phyloP scores from a whole-genome alignment of 306 rosid species.

The Lablab purpureus region DNA sequence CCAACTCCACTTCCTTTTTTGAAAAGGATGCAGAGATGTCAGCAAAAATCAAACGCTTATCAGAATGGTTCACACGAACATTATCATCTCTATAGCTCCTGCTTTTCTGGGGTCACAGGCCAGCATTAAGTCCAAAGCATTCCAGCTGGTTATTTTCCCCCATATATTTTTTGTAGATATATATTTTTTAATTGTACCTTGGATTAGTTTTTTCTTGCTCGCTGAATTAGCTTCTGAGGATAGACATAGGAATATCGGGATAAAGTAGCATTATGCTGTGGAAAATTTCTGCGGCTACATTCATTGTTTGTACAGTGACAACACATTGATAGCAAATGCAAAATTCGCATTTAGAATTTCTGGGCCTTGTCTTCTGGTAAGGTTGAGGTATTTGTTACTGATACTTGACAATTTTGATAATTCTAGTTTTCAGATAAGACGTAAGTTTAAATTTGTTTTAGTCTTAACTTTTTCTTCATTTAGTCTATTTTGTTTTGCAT shows the following conservation, averaged over 20 bases:
- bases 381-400: conserved; percentile 7
- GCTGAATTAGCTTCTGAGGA: conserved; percentile 39
- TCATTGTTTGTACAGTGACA: conserved; percentile 75
- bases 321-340: conserved; percentile 52
- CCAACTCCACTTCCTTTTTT: conserved; percentile 63
- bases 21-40: conserved; percentile 69
- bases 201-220: conserved; percentile 38
- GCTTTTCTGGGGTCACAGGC: conserved; percentile 43
- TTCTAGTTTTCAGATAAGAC: not conserved
- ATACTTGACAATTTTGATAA: conserved; percentile 24
- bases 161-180: conserved; percentile 59
- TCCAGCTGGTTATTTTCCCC: conserved; percentile 47
- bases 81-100: conserved; percentile 63
- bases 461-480: not conserved
- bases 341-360: conserved; percentile 39
- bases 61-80: conserved; percentile 82
- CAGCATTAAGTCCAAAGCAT: conserved; percentile 51
- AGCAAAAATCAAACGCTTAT: conserved; percentile 66
- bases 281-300: conserved; percentile 64
- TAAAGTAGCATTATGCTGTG: conserved; percentile 58
- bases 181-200: conserved; percentile 50
- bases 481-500: not conserved
- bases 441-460: not conserved
- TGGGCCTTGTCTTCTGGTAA: conserved; percentile 10
- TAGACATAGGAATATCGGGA: conserved; percentile 52